Evolutionary conservation across 2,329 filamentous ascomycete genomes (phyloP).

Genomic region (Colletotrichum karsti): DNA sequence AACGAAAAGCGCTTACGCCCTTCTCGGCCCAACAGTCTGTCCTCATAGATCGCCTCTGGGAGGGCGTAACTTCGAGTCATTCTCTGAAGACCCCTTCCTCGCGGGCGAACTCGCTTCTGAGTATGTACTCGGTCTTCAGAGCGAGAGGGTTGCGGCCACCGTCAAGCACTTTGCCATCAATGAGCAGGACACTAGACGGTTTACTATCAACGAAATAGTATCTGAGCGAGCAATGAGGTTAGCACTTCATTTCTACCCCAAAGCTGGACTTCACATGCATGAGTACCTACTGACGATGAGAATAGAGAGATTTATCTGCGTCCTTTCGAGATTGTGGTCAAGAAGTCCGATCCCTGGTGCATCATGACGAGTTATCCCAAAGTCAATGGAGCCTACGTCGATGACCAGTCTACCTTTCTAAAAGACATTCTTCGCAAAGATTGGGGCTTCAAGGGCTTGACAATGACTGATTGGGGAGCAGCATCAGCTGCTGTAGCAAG

Average conservation of each 20-base stretch:
- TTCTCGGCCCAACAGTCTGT: conserved; percentile 70
- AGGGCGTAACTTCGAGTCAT: conserved; percentile 72
- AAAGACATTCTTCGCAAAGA: conserved; percentile 50
- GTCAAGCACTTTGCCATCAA: conserved; percentile 25
- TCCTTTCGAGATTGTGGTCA: conserved; percentile 46
- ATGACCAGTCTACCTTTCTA: conserved; percentile 20
- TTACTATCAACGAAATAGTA: neutral
- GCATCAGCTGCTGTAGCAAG: neutral
- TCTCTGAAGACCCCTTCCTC: conserved; percentile 59
- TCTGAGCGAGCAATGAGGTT: neutral
- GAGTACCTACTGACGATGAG: neutral
- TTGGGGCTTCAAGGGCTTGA: conserved; percentile 47
- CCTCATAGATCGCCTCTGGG: conserved; percentile 69
- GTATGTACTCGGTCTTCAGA: conserved; percentile 38
- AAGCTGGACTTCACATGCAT: neutral
- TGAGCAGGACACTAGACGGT: neutral
- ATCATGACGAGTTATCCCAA: conserved; percentile 50
- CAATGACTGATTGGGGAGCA: conserved; percentile 51
- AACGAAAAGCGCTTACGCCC: conserved; percentile 62
- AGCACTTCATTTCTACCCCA: neutral
- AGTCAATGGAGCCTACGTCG: conserved; percentile 39
- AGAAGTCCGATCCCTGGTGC: conserved; percentile 41
- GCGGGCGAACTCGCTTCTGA: conserved; percentile 48
- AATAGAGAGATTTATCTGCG: conserved; percentile 39
- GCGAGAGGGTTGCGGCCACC: neutral